Percentiles rank a stretch among this genome's conserved stretches.
phyloP scores from a whole-genome alignment of 2,329 filamentous ascomycete species.

The Venturia carpophila region DNA sequence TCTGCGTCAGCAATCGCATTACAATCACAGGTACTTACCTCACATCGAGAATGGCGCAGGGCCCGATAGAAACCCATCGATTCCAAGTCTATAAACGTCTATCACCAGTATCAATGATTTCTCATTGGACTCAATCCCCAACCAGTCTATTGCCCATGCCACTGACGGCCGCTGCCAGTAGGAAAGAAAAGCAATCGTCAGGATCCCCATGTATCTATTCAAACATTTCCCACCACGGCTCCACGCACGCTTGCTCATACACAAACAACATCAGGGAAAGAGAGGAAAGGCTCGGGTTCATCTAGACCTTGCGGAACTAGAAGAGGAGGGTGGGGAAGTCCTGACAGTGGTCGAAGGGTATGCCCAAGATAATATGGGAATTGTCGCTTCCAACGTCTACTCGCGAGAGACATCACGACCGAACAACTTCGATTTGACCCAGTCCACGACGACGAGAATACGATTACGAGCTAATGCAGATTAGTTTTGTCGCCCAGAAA shows the following conservation, averaged over 20 bases:
- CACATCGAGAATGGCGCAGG: not conserved
- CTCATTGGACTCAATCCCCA: not conserved
- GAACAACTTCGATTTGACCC: slow-evolving; percentile 94
- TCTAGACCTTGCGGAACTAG: not conserved
- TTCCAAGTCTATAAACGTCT: slow-evolving; percentile 10
- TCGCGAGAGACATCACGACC: slow-evolving; percentile 89
- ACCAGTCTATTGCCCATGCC: slow-evolving; percentile 4
- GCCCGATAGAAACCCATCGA: slow-evolving; percentile 4
- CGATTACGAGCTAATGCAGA: slow-evolving; percentile 70
- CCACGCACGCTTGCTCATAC: slow-evolving; percentile 6
- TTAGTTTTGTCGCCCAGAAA: slow-evolving; percentile 21
- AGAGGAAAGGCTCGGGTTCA: slow-evolving; percentile 2
- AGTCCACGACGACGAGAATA: slow-evolving; percentile 85
- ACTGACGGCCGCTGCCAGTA: not conserved
- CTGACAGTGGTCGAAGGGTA: not conserved
- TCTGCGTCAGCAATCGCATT: not conserved
- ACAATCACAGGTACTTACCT: not conserved
- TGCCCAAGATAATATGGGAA: not conserved
- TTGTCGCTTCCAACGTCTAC: slow-evolving; percentile 33
- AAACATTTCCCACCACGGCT: slow-evolving; percentile 7
- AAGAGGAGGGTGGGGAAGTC: not conserved
- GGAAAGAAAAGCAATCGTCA: not conserved
- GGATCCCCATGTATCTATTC: not conserved
- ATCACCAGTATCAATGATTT: not conserved
- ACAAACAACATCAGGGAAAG: slow-evolving; percentile 10